Base-by-base conservation (phyloP, 371 early-diverging fungal genomes). In the Syncephalastrum sp. region DNA sequence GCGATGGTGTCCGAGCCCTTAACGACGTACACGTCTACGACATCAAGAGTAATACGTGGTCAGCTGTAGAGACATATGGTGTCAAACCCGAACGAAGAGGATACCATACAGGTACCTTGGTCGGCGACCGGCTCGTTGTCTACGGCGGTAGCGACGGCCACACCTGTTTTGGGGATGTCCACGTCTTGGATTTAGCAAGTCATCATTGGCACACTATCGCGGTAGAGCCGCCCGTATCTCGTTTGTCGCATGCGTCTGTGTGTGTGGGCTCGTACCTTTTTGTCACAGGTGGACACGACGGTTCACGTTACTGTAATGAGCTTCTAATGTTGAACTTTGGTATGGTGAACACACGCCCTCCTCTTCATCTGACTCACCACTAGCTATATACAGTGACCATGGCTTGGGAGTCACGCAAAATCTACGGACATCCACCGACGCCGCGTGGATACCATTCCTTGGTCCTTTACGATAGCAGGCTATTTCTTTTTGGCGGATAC, bases 71-170 rank as follows among this genome's bases (percentile, higher is more conserved):
- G 57, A 77, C 85, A 3, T 65, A 60, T 4, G 91, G 91, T 16
- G 68, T 65, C 14, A 67, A 74, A 17, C 95, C 94, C 7, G 72
- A 74, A 15, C 73, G 88, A 19, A 76, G 94, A 48, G 95, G 95
- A 13, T 95, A 95, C 70, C 95, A 95, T 63, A 87, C 93, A 21
- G 82, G 85, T 45, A 95, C 81, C 42, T 69, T 92, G 42, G 87
- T 93, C n/a, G 86, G 85, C 6, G 78, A 83, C 46, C 87, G 90
- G 50, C 74, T 90, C n/a, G 77, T 94, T 5, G 78, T 95, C 43
- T 95, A 79, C 72, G 95, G 95, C 19, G 95, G 95, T 25, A 86
- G 86, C 5, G 94, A 95, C 66, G 95, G 95, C 1, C 88, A 88
- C 55, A 90, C 90, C 51, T 93, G 92, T 65, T 94, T 91, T 63